phyloP scores from a whole-genome alignment of 352 stramenopile species.

The Vaucheria bursata region DNA sequence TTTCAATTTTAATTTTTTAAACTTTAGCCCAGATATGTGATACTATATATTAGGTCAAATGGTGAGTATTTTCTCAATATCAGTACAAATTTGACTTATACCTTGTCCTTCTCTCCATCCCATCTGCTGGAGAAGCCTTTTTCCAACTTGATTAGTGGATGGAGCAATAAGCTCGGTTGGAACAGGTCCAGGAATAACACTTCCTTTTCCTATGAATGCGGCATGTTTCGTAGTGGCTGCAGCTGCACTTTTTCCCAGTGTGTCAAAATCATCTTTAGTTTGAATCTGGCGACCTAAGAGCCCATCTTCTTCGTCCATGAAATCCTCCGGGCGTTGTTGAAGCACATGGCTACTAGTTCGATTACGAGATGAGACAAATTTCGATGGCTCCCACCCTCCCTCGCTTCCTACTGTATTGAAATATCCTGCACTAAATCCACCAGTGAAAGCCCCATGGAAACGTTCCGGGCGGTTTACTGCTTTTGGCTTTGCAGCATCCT shows the following conservation, averaged over 20 bases:
- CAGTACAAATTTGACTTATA: constrained; percentile 57
- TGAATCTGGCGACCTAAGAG: constrained; percentile 63
- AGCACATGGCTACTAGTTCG: constrained; percentile 10
- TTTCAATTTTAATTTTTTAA: no score
- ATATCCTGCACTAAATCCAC: constrained; percentile 81
- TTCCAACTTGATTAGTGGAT: constrained; percentile 66
- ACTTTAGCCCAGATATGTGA: no score
- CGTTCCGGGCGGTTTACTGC: not conserved
- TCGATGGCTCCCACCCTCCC: constrained; percentile 70
- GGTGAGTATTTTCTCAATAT: no score
- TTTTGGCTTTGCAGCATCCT: no score
- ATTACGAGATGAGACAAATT: constrained; percentile 68
- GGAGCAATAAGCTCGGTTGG: constrained; percentile 65
- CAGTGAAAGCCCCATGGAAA: constrained; percentile 66
- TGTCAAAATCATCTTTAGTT: constrained; percentile 43
- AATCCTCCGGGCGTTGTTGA: constrained; percentile 72
- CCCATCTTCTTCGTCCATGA: constrained; percentile 86
- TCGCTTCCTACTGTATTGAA: constrained; percentile 78
- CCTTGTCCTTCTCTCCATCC: constrained; percentile 78
- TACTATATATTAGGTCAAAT: no score
- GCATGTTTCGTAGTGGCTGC: constrained; percentile 33
- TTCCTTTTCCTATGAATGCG: constrained; percentile 20
- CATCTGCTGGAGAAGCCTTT: constrained; percentile 68
- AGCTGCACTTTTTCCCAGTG: constrained; percentile 28
- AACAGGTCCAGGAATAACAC: constrained; percentile 49